Conservation (phyloP, 2,329 filamentous ascomycete genomes). For the Scorias spongiosa region DNA sequence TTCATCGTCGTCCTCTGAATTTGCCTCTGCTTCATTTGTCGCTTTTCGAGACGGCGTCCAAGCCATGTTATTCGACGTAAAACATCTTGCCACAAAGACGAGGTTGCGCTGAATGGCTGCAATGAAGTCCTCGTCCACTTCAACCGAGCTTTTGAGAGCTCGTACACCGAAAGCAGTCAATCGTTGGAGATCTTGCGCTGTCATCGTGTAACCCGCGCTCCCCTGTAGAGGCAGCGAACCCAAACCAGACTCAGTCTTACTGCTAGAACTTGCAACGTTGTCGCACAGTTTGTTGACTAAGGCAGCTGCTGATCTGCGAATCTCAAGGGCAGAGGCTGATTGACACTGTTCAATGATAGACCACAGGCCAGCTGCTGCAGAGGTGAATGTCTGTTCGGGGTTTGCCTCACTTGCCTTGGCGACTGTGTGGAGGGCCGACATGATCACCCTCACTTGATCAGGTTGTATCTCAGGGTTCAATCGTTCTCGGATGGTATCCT, state of each 20-base stretch:
- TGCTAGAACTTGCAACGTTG: conserved; percentile 56
- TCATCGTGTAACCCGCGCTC: conserved; percentile 55
- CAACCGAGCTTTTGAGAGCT: conserved; percentile 42
- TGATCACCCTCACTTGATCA: conserved; percentile 20
- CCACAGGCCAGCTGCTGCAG: conserved; percentile 54
- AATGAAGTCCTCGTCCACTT: conserved; percentile 54
- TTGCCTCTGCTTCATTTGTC: conserved; percentile 26
- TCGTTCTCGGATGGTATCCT: conserved; percentile 33
- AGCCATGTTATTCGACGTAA: conserved; percentile 40
- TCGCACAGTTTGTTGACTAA: conserved; percentile 64
- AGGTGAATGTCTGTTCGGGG: conserved; percentile 47
- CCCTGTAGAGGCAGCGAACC: conserved; percentile 48
- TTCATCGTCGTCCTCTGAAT: conserved; percentile 31
- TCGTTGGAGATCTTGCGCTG: conserved; percentile 46
- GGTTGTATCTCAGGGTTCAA: background rate
- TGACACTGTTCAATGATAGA: conserved; percentile 50
- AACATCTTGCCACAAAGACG: conserved; percentile 59
- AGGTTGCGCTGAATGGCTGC: conserved; percentile 67
- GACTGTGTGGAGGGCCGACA: conserved; percentile 49
- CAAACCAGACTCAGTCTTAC: conserved; percentile 31
- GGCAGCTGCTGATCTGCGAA: conserved; percentile 63
- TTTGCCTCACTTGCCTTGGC: conserved; percentile 52
- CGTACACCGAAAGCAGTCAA: conserved; percentile 41
- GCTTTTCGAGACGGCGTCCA: conserved; percentile 28
- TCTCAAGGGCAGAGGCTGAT: conserved; percentile 50